These are phyloP conservation scores for Omphalea diandra DNA, from an alignment of 441 rosid species.

Conservation along the genomic window DNA sequence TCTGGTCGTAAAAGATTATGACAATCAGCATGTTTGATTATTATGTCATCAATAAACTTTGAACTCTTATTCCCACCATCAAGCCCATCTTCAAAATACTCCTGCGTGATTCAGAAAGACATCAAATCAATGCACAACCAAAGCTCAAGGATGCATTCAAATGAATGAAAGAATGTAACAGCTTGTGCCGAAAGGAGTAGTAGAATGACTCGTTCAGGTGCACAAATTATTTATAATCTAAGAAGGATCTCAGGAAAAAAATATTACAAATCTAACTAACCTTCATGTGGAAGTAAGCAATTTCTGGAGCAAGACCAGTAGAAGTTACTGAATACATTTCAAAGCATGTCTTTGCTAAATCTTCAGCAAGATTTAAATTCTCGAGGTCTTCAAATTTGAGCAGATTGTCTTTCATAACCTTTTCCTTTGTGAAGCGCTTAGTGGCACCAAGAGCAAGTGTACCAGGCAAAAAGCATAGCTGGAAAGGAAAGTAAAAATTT, in stretches of 20 bases:
- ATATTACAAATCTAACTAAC: constrained; percentile 35
- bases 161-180: constrained; percentile 2
- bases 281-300: constrained; percentile 91
- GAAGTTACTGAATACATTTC: constrained; percentile 95
- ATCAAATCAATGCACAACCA: constrained; percentile 15
- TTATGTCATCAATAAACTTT: constrained; percentile 69
- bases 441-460: constrained; percentile 97
- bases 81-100: constrained; percentile 71
- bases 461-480: constrained; percentile 98
- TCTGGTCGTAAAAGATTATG: constrained; percentile 97
- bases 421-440: constrained; percentile 77
- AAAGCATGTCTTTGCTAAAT: constrained; percentile 87
- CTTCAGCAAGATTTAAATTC: constrained; percentile 94
- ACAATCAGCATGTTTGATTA: constrained; percentile 79
- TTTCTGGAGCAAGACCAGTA: constrained; percentile 97
- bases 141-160: constrained; percentile 15
- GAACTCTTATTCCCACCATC: constrained; percentile 93
- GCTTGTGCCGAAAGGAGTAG: neutral
- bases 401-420: constrained; percentile 70
- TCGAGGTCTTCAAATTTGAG: constrained; percentile 87
- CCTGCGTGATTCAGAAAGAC: constrained; percentile 49
- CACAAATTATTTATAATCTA: constrained; percentile 9
- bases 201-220: neutral
- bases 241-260: constrained; percentile 11
- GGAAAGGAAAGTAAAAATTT: constrained; percentile 23